phyloP scores from a whole-genome alignment of 768 basidiomycete genomes.

The Collybiopsis luxurians region DNA sequence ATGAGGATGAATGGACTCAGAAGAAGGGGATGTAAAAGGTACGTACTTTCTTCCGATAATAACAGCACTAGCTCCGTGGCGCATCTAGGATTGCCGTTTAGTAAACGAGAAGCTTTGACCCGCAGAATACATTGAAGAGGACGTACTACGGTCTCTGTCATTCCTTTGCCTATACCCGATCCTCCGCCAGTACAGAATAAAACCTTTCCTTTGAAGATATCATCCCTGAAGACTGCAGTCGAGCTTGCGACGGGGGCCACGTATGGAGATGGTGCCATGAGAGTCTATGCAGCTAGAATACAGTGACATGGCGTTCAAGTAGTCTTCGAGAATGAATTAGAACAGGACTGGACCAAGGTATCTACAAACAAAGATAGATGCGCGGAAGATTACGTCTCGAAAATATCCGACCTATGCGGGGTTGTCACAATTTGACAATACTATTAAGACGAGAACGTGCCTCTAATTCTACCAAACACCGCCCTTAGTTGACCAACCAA shows the following conservation, averaged over 20 bases:
- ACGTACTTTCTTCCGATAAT: constrained; percentile 88
- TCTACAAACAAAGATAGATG: too few species aligned
- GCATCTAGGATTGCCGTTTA: constrained; percentile 51
- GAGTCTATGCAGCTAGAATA: too few species aligned
- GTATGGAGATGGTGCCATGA: constrained; percentile 40
- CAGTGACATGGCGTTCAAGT: too few species aligned
- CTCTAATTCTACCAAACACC: too few species aligned
- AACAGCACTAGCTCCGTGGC: constrained; percentile 74
- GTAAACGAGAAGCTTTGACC: neutral
- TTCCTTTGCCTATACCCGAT: constrained; percentile 88
- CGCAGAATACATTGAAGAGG: neutral
- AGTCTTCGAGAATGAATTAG: too few species aligned
- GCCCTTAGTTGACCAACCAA: too few species aligned
- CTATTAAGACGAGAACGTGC: too few species aligned
- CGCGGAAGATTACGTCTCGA: too few species aligned
- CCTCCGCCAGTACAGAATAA: constrained; percentile 90
- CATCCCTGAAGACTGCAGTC: constrained; percentile 64
- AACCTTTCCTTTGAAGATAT: constrained; percentile 89
- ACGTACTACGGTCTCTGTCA: constrained; percentile 83
- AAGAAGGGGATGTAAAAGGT: too few species aligned
- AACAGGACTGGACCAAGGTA: too few species aligned
- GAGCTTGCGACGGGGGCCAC: constrained; percentile 53
- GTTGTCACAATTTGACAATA: too few species aligned
- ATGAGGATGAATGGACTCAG: neutral
- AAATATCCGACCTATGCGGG: too few species aligned